phyloP scores from a whole-genome alignment of 495 filamentous ascomycete genomes.

The Neurospora sp. region DNA sequence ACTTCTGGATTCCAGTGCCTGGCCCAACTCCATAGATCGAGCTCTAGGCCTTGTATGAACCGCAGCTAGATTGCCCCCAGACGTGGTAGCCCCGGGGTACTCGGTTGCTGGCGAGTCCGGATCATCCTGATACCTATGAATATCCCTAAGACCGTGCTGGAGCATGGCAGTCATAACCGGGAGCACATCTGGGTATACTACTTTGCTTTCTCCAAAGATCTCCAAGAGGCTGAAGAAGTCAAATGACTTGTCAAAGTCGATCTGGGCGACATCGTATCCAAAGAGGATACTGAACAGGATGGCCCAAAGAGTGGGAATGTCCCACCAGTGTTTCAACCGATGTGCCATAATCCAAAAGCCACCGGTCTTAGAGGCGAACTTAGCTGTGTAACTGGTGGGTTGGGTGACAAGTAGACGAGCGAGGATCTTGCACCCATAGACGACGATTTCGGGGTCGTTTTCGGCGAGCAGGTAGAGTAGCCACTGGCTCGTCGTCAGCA shows the following conservation, averaged over 20 bases:
- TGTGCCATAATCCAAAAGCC: conserved; percentile 78
- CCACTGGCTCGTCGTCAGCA: conserved; percentile 58
- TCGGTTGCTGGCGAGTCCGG: conserved; percentile 40
- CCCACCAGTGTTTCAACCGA: conserved; percentile 82
- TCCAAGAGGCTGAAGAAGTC: conserved; percentile 64
- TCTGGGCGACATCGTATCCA: conserved; percentile 62
- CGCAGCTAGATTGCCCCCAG: conserved; percentile 10
- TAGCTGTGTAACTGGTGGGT: conserved; percentile 67
- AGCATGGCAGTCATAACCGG: conserved; percentile 81
- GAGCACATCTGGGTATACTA: conserved; percentile 70
- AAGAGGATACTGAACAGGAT: conserved; percentile 87
- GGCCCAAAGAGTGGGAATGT: conserved; percentile 72
- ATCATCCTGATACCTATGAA: conserved; percentile 52
- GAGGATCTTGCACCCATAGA: conserved; percentile 74
- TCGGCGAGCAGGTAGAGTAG: conserved; percentile 87
- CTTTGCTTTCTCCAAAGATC: conserved; percentile 53
- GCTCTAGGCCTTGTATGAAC: conserved; percentile 30
- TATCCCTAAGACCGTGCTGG: conserved; percentile 62
- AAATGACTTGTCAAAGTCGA: conserved; percentile 64
- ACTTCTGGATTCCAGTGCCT: conserved; percentile 43
- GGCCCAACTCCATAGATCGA: conserved; percentile 37
- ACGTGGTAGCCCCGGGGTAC: conserved; percentile 3
- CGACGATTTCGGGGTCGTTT: conserved; percentile 70
- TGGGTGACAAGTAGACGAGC: conserved; percentile 75
- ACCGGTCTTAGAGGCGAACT: conserved; percentile 75